A percentile compares a stretch with the other conserved stretches of the same genome.
These are phyloP conservation scores for Xenoacremonium recifei DNA, from an alignment of 2,329 filamentous ascomycete genomes.

Conservation along the genomic window DNA sequence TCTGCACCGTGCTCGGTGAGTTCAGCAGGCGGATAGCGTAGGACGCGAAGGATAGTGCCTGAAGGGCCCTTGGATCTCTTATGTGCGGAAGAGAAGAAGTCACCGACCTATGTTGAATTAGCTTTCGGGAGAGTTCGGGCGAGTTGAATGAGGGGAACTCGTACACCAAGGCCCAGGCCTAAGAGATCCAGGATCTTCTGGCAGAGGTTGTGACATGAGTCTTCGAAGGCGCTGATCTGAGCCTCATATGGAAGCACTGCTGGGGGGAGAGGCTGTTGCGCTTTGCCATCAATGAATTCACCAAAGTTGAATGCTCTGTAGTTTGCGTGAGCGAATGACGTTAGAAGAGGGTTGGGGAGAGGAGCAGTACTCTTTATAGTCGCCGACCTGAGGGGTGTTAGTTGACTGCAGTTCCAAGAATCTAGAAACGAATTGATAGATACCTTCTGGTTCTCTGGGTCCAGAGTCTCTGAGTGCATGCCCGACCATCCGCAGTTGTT, in stretches of 20 bases:
- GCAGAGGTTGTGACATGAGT: conserved; percentile 71
- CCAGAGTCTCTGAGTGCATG: conserved; percentile 85
- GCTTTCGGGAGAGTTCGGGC: neutral
- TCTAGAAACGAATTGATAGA: neutral
- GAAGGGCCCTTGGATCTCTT: conserved; percentile 43
- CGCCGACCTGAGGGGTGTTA: conserved; percentile 61
- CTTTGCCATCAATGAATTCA: conserved; percentile 66
- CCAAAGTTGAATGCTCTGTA: conserved; percentile 87
- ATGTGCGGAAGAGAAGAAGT: conserved; percentile 57
- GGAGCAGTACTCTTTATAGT: conserved; percentile 75
- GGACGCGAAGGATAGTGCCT: conserved; percentile 63
- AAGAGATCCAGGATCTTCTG: conserved; percentile 73
- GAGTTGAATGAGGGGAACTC: conserved; percentile 3
- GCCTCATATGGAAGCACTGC: conserved; percentile 59
- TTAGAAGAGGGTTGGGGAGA: neutral
- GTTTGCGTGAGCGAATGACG: conserved; percentile 2
- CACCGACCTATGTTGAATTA: conserved; percentile 38
- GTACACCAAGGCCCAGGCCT: conserved; percentile 70
- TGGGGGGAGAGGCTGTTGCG: conserved; percentile 74
- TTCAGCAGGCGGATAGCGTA: conserved; percentile 65
- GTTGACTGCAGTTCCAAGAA: neutral
- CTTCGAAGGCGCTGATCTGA: conserved; percentile 65
- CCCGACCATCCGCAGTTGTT: conserved; percentile 87
- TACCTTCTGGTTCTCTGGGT: conserved; percentile 79
- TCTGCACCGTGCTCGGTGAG: conserved; percentile 41